Conservation (phyloP, 2,329 filamentous ascomycete species). For the Penicillium psychrosexuale region DNA sequence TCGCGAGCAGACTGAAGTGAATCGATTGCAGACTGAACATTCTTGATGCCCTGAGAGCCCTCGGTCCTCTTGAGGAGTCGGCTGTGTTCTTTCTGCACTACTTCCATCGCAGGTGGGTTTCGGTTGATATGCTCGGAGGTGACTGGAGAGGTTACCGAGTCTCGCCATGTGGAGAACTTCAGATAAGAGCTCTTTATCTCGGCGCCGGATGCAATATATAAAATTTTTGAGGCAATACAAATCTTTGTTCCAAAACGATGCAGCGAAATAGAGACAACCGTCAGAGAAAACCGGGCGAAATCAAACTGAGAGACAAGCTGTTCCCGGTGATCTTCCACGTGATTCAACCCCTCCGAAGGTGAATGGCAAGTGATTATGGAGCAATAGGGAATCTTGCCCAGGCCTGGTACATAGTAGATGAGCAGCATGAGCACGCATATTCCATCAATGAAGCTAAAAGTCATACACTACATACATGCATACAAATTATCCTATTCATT, state of each 20-base stretch:
- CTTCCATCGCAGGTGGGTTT: constrained; percentile 50
- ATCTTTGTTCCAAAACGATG: background rate
- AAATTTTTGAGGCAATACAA: background rate
- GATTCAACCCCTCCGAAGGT: background rate
- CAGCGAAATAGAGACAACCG: no score
- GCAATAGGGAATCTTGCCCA: background rate
- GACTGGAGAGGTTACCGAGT: constrained; percentile 26
- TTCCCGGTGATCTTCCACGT: constrained; percentile 1
- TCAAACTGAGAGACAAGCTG: background rate
- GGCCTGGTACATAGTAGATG: background rate
- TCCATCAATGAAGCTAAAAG: background rate
- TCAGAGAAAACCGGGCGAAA: background rate
- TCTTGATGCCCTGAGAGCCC: constrained; percentile 66
- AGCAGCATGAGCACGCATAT: background rate
- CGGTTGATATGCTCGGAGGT: constrained; percentile 23
- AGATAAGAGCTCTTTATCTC: constrained; percentile 5
- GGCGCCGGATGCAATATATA: background rate
- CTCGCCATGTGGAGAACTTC: constrained; percentile 24
- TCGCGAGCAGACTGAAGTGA: constrained; percentile 70
- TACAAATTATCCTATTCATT: background rate
- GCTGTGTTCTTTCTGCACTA: constrained; percentile 70
- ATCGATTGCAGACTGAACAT: constrained; percentile 81
- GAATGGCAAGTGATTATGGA: background rate
- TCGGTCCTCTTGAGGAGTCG: constrained; percentile 67
- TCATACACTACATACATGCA: background rate